These are phyloP conservation scores for Staphylotrichum longicolle DNA, from an alignment of 495 filamentous ascomycete genomes.

Conservation along the genomic window DNA sequence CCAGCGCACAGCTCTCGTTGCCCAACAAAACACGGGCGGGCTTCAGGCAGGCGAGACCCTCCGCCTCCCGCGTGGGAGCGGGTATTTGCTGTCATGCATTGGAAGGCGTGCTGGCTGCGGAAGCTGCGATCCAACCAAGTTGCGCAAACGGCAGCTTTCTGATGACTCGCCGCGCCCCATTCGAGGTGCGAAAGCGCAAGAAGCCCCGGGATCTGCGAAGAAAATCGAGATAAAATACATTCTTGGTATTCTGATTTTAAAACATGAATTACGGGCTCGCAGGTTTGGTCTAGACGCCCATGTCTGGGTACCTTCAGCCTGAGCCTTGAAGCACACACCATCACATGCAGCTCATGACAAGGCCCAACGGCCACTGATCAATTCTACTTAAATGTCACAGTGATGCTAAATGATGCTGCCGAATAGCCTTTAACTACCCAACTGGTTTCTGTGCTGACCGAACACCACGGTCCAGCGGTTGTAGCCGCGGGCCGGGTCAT, in stretches of 20 bases:
- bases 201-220: neutral
- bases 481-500: neutral
- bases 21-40: neutral
- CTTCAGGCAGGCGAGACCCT: slow-evolving; percentile 9
- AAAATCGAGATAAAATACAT: neutral
- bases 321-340: too few relatives aligned
- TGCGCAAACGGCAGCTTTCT: slow-evolving; percentile 2
- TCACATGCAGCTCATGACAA: too few relatives aligned
- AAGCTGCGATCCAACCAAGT: slow-evolving; percentile 27
- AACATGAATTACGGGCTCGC: neutral
- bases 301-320: too few relatives aligned
- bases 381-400: too few relatives aligned
- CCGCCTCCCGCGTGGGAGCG: slow-evolving; percentile 14
- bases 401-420: too few relatives aligned
- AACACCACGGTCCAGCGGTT: too few relatives aligned
- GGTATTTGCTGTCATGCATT: slow-evolving; percentile 27
- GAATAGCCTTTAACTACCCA: too few relatives aligned
- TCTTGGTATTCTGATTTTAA: too few relatives aligned
- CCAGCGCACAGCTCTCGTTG: slow-evolving; percentile 7
- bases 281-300: neutral
- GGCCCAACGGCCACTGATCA: too few relatives aligned
- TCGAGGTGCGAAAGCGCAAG: neutral
- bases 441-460: too few relatives aligned
- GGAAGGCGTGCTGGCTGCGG: slow-evolving; percentile 10
- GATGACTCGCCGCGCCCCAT: slow-evolving; percentile 15